Evolutionary conservation across 106 monocot genomes (phyloP), one percentile per base, ranked within the genome.

Genomic region (Acanthochlamys bracteata): DNA sequence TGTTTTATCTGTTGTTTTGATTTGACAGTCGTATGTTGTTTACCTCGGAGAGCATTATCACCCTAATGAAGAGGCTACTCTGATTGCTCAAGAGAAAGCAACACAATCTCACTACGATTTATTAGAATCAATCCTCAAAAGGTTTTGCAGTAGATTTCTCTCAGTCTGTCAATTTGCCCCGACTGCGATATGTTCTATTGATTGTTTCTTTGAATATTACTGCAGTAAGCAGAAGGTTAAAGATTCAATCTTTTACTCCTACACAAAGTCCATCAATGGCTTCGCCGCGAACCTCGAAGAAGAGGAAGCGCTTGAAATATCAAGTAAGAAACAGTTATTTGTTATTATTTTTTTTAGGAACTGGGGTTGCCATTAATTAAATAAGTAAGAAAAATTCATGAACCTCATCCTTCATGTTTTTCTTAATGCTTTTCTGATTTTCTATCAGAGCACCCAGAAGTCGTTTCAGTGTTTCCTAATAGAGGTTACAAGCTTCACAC

Each of bases 161-260:
- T 41, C 42, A 24, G 16, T 9, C 24, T 57, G 10, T 20, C 24
- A 9, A 49, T 49, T n/a, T 14, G 17, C 17, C 10, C 17, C 10
- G 17, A 49, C 10, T 49, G 49, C 12, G 10, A 4, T 49, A 17
- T 10, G 10, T 49, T 17, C 4, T 21, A n/a, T 55, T 46, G 59
- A 7, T 53, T 16, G 42, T 11, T 39, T n/a, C 11, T 26, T 41
- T 41, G 12, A 27, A 33, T 33, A 39, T 16, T 40, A 25, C 43
- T 73, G 21, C 68, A 85, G 92, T 63, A 69, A 78, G 60, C 66
- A 82, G 63, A 74, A 73, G 66, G 92, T 81, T 14, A 42, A 55
- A 25, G 74, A 79, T 51, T 75, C 86, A 6, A 86, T 92, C 47
- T 74, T 84, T 63, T 87, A 86, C 72, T 87, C 86, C 22, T 92